phyloP scores from a whole-genome alignment of 2,329 filamentous ascomycete genomes.

The Epichloe sp. region DNA sequence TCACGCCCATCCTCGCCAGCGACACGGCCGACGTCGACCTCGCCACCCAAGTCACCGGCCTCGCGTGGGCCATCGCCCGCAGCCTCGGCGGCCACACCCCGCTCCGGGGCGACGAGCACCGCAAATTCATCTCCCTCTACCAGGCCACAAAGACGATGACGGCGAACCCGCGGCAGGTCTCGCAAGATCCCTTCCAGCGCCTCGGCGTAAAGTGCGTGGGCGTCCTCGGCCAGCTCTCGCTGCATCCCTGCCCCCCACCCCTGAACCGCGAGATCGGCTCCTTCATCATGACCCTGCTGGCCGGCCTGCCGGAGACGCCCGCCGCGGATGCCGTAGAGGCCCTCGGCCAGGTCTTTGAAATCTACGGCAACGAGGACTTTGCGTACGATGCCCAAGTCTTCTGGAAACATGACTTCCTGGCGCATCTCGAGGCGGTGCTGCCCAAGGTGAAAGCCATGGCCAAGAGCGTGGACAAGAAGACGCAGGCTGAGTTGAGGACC shows the following conservation, averaged over 20 bases:
- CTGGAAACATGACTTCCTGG: slow-evolving; percentile 47
- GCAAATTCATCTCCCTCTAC: slow-evolving; percentile 52
- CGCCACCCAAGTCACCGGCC: slow-evolving; percentile 48
- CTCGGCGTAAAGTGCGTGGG: slow-evolving; percentile 55
- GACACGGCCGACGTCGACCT: slow-evolving; percentile 49
- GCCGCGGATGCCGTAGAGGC: slow-evolving; percentile 49
- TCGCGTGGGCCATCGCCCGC: slow-evolving; percentile 52
- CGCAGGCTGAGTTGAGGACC: slow-evolving; percentile 39
- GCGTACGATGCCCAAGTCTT: slow-evolving; percentile 50
- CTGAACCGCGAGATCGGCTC: slow-evolving; percentile 50
- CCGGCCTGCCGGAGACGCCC: slow-evolving; percentile 36
- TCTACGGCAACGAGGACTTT: slow-evolving; percentile 49
- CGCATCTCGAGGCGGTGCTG: slow-evolving; percentile 40
- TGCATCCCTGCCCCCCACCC: slow-evolving; percentile 36
- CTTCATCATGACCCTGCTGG: slow-evolving; percentile 45
- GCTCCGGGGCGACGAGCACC: slow-evolving; percentile 39
- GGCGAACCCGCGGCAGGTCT: slow-evolving; percentile 9
- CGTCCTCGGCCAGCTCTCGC: slow-evolving; percentile 49
- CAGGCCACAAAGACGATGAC: slow-evolving; percentile 35
- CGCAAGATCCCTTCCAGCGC: slow-evolving; percentile 44
- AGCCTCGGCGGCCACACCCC: slow-evolving; percentile 37
- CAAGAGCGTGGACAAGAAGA: slow-evolving; percentile 49
- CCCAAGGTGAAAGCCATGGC: slow-evolving; percentile 42
- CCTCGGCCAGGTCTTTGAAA: slow-evolving; percentile 53
- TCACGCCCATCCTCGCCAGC: slow-evolving; percentile 43